A percentile compares a stretch with the other conserved stretches of the same genome.
These are phyloP conservation scores for Phaffia tasmanica DNA, from an alignment of 768 basidiomycete species.

Conservation along the genomic window DNA sequence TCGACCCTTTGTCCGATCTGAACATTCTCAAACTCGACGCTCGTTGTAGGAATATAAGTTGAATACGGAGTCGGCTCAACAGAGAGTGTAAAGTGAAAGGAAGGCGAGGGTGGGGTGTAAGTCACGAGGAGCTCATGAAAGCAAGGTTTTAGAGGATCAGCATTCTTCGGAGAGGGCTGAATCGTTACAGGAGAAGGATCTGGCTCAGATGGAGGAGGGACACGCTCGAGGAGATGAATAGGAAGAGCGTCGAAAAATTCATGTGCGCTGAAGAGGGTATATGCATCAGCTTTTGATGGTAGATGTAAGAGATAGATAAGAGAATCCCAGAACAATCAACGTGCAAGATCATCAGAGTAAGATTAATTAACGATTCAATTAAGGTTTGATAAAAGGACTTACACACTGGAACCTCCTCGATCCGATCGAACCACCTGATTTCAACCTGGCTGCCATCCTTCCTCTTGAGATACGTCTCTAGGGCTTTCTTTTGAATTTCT, in stretches of 20 bases:
- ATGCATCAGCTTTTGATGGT: slow-evolving; percentile 39
- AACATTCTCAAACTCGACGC: slow-evolving; percentile 56
- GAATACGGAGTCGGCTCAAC: slow-evolving; percentile 7
- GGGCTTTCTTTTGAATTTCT: slow-evolving; percentile 49
- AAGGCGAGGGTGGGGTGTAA: slow-evolving; percentile 14
- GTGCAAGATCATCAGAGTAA: slow-evolving; percentile 30
- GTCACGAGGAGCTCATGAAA: slow-evolving; percentile 25
- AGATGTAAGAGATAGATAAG: slow-evolving; percentile 26
- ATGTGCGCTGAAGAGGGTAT: slow-evolving; percentile 82
- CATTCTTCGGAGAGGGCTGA: neutral
- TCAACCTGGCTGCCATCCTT: slow-evolving; percentile 21
- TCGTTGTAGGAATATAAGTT: slow-evolving; percentile 40
- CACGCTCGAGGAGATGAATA: slow-evolving; percentile 69
- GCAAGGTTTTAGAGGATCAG: neutral
- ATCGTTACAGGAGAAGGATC: neutral
- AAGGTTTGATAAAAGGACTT: slow-evolving; percentile 10
- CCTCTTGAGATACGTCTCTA: slow-evolving; percentile 33
- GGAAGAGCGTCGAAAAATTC: slow-evolving; percentile 98
- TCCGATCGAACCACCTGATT: slow-evolving; percentile 59
- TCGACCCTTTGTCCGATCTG: slow-evolving; percentile 67
- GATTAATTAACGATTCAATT: neutral
- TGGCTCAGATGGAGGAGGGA: slow-evolving; percentile 35
- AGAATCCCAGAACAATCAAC: neutral
- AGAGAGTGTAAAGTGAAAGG: slow-evolving; percentile 23
- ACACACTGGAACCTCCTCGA: slow-evolving; percentile 54